Percentiles rank a stretch among this genome's conserved stretches.
phyloP scores from a whole-genome alignment of 495 filamentous ascomycete species.

The Trichoderma erinaceum region DNA sequence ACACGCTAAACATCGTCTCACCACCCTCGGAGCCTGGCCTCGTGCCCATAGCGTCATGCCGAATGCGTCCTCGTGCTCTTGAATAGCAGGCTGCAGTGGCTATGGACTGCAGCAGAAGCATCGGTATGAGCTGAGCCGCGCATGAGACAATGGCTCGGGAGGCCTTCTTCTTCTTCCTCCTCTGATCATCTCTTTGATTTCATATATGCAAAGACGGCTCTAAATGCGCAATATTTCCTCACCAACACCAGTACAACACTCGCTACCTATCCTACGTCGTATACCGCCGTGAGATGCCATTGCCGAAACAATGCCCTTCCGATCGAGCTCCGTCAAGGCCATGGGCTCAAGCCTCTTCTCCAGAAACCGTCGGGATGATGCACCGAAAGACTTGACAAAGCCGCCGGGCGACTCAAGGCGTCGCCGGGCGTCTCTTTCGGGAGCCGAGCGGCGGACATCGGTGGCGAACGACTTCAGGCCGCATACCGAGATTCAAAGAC shows the following conservation, averaged over 20 bases:
- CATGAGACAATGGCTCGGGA: neutral
- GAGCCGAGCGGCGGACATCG: neutral
- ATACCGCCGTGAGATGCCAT: constrained; percentile 1
- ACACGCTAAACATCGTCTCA: constrained; percentile 10
- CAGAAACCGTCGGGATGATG: constrained; percentile 9
- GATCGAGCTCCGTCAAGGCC: constrained; percentile 12
- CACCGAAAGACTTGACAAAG: neutral
- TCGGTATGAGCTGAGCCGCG: neutral
- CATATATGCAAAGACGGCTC: neutral
- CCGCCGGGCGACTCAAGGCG: neutral
- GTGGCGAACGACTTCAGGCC: neutral
- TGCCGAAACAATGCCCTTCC: neutral
- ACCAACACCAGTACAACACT: neutral
- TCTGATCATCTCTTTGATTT: neutral
- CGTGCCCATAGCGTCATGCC: constrained; percentile 13
- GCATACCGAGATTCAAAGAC: neutral
- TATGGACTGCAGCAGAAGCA: neutral
- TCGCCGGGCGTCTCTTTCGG: neutral
- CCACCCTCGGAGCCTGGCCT: constrained; percentile 8
- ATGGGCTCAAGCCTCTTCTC: constrained; percentile 11
- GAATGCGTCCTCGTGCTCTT: constrained; percentile 11
- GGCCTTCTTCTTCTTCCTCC: neutral
- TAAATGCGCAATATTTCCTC: neutral
- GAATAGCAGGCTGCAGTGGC: constrained; percentile 2
- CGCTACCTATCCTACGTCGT: neutral